Conservation (phyloP, 2,329 filamentous ascomycete genomes). For the Trichoderma sp. region DNA sequence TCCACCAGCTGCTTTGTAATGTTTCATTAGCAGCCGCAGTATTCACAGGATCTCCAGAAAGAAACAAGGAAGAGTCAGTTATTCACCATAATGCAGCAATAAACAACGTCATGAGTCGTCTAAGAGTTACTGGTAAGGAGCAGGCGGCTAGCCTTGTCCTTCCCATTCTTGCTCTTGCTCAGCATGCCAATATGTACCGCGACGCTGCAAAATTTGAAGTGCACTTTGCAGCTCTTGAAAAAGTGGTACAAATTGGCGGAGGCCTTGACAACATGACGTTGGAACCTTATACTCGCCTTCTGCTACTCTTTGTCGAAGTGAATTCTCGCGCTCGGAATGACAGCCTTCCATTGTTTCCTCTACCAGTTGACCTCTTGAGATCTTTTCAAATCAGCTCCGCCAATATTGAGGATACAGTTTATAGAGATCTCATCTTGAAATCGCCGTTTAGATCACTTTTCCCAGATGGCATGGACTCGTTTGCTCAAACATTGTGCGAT, state of each 20-base stretch:
- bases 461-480: not conserved
- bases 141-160: not conserved
- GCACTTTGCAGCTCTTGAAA: not conserved
- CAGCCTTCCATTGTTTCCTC: not conserved
- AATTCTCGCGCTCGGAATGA: not conserved
- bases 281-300: not conserved
- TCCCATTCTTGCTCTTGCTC: not conserved
- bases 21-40: not conserved
- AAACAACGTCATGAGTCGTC: not conserved
- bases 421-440: not conserved
- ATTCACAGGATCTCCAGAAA: not conserved
- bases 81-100: not conserved
- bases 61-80: not conserved
- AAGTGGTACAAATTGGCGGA: not conserved
- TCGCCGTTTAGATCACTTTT: not conserved
- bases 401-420: not conserved
- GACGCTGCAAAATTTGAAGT: not conserved
- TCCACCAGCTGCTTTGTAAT: not conserved
- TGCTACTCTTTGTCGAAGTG: not conserved
- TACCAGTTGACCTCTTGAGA: not conserved
- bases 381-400: not conserved
- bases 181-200: not conserved
- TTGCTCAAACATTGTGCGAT: not conserved
- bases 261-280: not conserved
- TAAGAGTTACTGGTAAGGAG: not conserved